Evolutionary conservation across 2,329 filamentous ascomycete genomes (phyloP).

Genomic region (Scedosporium minutisporum): DNA sequence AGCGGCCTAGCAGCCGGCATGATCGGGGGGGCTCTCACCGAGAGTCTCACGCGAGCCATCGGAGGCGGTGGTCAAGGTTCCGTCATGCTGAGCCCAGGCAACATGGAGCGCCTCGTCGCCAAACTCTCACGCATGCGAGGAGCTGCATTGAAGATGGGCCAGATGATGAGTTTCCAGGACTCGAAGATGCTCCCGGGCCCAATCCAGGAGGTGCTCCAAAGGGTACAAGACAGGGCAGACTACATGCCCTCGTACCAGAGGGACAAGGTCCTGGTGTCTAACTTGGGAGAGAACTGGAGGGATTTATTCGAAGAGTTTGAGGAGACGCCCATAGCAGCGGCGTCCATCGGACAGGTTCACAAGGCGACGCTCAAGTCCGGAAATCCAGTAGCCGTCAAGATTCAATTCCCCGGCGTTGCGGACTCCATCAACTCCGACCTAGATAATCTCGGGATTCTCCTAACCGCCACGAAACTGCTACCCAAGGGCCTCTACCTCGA

Average conservation of each 20-base stretch:
- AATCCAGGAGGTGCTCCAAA: conserved; percentile 81
- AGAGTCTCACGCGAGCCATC: conserved; percentile 71
- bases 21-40: conserved; percentile 83
- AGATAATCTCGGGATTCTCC: conserved; percentile 81
- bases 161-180: conserved; percentile 98
- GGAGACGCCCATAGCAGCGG: conserved; percentile 85
- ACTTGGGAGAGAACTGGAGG: conserved; percentile 77
- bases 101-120: conserved; percentile 86
- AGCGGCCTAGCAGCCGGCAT: conserved; percentile 87
- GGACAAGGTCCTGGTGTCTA: conserved; percentile 68
- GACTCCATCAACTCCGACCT: conserved; percentile 95
- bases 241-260: conserved; percentile 96
- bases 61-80: conserved; percentile 60
- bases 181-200: conserved; percentile 83
- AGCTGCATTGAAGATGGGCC: conserved; percentile 90
- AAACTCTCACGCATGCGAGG: conserved; percentile 95
- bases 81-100: conserved; percentile 75
- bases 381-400: conserved; percentile 79
- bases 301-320: conserved; percentile 76
- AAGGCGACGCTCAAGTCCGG: conserved; percentile 68
- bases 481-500: conserved; percentile 90
- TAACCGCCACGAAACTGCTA: conserved; percentile 81
- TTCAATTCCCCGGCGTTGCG: conserved; percentile 94
- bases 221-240: conserved; percentile 92
- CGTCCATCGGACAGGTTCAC: conserved; percentile 95